Evolutionary conservation across 2,329 filamentous ascomycete genomes (phyloP).

Genomic region (Drechslerella stenobrocha): DNA sequence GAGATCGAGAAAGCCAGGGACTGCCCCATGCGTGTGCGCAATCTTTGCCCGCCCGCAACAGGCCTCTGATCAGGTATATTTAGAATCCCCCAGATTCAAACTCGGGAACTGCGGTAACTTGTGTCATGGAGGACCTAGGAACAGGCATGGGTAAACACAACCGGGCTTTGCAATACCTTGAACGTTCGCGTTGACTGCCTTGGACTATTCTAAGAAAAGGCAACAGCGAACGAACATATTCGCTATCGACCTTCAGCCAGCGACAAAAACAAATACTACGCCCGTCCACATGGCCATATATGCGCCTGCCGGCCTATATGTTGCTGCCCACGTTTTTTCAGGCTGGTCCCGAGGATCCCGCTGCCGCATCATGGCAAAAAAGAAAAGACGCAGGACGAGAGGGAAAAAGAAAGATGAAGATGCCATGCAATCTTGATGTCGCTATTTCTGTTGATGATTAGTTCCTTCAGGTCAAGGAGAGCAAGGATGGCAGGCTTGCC

Average conservation of each 20-base stretch:
- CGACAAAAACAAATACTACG: conserved; percentile 4
- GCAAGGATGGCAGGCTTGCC: conserved; percentile 1
- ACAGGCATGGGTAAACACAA: neutral
- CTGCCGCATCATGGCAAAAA: conserved; percentile 30
- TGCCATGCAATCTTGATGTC: neutral
- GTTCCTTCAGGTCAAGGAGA: no score
- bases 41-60: neutral
- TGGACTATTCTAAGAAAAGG: neutral
- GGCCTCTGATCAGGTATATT: neutral
- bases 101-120: neutral
- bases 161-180: no score
- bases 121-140: neutral
- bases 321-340: conserved; percentile 43
- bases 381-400: neutral
- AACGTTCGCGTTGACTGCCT: no score
- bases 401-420: neutral
- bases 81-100: neutral
- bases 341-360: conserved; percentile 18
- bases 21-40: neutral
- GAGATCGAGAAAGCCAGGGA: neutral
- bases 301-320: conserved; percentile 7
- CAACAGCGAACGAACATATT: neutral
- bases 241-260: neutral
- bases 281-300: conserved; percentile 26
- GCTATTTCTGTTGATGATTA: conserved; percentile 16